Conservation (phyloP, 2,329 filamentous ascomycete genomes). For the Talaromyces atroroseus region DNA sequence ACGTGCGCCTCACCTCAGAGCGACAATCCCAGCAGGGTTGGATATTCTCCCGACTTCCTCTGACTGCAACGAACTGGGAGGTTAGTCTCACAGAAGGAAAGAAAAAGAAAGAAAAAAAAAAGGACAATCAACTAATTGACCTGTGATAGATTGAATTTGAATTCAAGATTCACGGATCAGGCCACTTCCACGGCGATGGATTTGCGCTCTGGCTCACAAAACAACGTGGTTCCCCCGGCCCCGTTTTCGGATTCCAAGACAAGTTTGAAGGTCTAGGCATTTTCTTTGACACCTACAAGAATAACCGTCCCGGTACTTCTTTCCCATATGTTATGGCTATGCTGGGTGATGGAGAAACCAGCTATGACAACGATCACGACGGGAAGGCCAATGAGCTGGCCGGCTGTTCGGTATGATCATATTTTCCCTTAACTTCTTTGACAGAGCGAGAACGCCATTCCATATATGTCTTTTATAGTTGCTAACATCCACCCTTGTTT, state of each 20-base stretch:
- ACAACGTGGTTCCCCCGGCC: slow-evolving; percentile 71
- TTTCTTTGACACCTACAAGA: slow-evolving; percentile 99
- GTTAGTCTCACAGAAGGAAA: slow-evolving; percentile 29
- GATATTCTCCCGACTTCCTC: slow-evolving; percentile 87
- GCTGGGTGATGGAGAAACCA: slow-evolving; percentile 83
- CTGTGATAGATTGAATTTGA: slow-evolving; percentile 70
- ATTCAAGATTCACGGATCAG: slow-evolving; percentile 85
- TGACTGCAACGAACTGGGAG: slow-evolving; percentile 98
- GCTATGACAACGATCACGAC: slow-evolving; percentile 89
- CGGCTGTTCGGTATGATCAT: slow-evolving; percentile 68
- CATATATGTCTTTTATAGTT: neutral
- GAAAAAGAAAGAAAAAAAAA: neutral
- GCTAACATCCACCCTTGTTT: neutral
- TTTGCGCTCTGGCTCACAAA: slow-evolving; percentile 98
- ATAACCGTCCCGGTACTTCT: slow-evolving; percentile 89
- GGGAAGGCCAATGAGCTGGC: slow-evolving; percentile 90
- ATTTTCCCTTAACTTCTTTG: neutral
- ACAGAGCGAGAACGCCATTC: neutral
- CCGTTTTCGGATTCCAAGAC: slow-evolving; percentile 83
- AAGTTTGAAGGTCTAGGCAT: slow-evolving; percentile 89
- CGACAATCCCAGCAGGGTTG: slow-evolving; percentile 85
- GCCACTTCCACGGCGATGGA: slow-evolving; percentile 89
- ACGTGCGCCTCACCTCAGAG: slow-evolving; percentile 88
- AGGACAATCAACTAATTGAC: neutral
- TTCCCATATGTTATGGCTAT: slow-evolving; percentile 99